Evolutionary conservation across 441 rosid genomes (phyloP), one percentile per base, ranked within the genome.

Genomic region (Jatropha podagrica): DNA sequence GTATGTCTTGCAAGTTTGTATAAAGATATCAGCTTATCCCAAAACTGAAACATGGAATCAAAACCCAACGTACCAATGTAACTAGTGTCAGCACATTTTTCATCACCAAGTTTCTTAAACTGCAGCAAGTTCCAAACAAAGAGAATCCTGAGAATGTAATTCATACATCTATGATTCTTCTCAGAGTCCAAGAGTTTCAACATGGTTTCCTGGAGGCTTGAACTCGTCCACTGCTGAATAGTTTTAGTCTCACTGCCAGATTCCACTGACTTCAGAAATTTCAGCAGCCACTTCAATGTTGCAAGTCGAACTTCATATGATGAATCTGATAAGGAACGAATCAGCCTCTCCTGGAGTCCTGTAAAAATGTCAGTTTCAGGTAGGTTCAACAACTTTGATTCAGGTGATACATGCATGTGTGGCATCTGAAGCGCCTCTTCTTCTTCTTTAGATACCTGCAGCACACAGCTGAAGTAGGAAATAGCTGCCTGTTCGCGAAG

Each of bases 241-340:
- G 61, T 71, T 76, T 61, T 78, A 20, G 83, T 74, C 78, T 86
- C 92, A 62, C 72, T 73, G 55, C 69, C 74, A 70, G 84, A 88
- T 77, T 85, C 87, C 70, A 65, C 75, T 49, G 86, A 85, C 65
- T 87, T 86, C 71, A 96, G 76, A 83, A 90, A 91, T 86, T 78
- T 91, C 75, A 88, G 83, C 78, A 93, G 82, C 98, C 98, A 92
- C 79, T 93, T 93, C 78, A 96, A 77, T 76, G 98, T 92, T 76
- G 90, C 90, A 56, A 89, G 90, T 72, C 93, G 94, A 86, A 93
- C 96, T 85, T 96, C 99, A 84, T 92, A 96, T 46, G 91, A 89
- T 62, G 92, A 86, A 83, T 94, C 97, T 67, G 88, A 87, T 78
- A 93, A 77, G 76, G 89, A 86, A 38, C 83, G 83, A 59, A 85